Evolutionary conservation across 139 green algal genomes (phyloP).

Genomic region (Haematococcus lacustris): DNA sequence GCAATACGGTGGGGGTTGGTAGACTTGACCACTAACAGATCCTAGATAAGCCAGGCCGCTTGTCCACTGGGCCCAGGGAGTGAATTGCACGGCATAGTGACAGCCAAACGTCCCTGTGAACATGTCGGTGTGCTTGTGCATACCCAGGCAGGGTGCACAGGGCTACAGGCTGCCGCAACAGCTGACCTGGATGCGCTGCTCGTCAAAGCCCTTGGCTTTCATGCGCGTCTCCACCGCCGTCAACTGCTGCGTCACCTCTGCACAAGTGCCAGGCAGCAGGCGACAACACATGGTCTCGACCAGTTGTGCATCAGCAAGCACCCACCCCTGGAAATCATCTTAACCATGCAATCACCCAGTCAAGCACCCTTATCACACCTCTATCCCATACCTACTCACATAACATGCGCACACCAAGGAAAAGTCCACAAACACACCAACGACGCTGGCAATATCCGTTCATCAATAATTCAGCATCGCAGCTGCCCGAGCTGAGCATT

Average conservation of each 20-base stretch:
- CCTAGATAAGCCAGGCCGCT: no score
- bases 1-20: no score
- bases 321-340: not conserved
- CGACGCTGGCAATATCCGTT: not conserved
- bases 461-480: not conserved
- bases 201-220: conserved; percentile 20
- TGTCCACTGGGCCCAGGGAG: no score
- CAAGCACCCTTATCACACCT: not conserved
- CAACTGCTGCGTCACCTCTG: conserved; percentile 31
- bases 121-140: no score
- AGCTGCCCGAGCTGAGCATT: not conserved
- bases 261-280: not conserved
- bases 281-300: not conserved
- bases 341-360: not conserved
- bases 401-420: no score
- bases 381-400: not conserved
- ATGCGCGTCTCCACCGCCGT: conserved; percentile 21
- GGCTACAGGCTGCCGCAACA: not conserved
- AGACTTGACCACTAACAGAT: no score
- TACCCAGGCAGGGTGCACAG: no score
- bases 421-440: not conserved
- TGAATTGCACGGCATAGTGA: no score
- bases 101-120: no score
- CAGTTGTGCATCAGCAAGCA: not conserved
- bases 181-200: conserved; percentile 34